Evolutionary conservation across 495 filamentous ascomycete species (phyloP).

Genomic region (Terfezia boudieri): DNA sequence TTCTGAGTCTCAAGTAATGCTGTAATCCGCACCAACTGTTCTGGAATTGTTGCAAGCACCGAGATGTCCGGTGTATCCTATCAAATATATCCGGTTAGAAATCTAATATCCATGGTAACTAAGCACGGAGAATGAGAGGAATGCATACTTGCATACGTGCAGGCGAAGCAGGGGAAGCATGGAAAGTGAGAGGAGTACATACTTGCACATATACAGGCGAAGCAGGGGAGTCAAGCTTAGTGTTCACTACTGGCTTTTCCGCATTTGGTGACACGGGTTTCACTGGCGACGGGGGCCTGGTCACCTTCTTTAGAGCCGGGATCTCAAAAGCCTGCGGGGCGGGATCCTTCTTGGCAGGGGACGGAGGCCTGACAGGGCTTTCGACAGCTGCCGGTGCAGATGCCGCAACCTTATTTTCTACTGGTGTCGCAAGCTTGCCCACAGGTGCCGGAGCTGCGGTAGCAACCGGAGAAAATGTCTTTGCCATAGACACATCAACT

Average conservation of each 20-base stretch:
- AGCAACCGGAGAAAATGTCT: slow-evolving; percentile 18
- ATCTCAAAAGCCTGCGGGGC: not conserved
- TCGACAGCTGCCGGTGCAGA: slow-evolving; percentile 16
- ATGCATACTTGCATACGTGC: too few species aligned
- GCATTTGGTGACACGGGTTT: not conserved
- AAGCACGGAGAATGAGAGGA: too few species aligned
- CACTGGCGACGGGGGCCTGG: not conserved
- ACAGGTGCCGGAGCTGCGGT: slow-evolving; percentile 20
- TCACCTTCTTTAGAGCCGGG: not conserved
- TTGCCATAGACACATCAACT: slow-evolving; percentile 23
- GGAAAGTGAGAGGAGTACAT: too few species aligned
- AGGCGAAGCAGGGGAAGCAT: too few species aligned
- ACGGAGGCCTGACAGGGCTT: slow-evolving; percentile 14
- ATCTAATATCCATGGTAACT: too few species aligned
- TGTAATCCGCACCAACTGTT: slow-evolving; percentile 38
- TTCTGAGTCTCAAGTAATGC: slow-evolving; percentile 38
- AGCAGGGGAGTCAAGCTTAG: too few species aligned
- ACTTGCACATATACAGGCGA: too few species aligned
- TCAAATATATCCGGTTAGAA: too few species aligned
- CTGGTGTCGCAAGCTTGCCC: slow-evolving; percentile 4
- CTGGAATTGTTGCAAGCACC: not conserved
- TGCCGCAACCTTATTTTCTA: not conserved
- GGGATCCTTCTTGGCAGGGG: not conserved
- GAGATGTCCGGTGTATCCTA: not conserved
- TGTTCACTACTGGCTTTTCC: too few species aligned